These are phyloP conservation scores for Manihot esculenta DNA, from an alignment of 441 rosid genomes.

Conservation along the genomic window DNA sequence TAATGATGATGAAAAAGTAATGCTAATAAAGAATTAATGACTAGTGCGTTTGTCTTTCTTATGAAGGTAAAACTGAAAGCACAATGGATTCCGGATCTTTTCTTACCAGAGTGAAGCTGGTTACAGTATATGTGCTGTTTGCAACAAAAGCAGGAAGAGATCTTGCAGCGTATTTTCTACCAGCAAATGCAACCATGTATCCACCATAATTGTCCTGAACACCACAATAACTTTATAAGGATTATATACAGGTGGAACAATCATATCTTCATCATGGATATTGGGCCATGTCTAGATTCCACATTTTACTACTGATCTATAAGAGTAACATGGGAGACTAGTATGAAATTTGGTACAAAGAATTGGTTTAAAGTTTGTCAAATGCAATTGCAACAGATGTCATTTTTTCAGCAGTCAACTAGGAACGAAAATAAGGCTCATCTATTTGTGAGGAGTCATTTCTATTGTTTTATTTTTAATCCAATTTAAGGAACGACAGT, in stretches of 20 bases:
- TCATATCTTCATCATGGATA: neutral
- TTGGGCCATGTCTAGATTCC: neutral
- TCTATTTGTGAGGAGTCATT: neutral
- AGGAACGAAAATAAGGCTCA: neutral
- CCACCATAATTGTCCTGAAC: conserved; percentile 66
- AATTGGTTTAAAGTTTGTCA: neutral
- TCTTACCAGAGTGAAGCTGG: conserved; percentile 91
- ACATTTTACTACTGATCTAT: neutral
- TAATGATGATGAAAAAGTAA: no score
- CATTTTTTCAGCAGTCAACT: neutral
- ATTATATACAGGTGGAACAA: neutral
- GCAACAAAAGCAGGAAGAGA: conserved; percentile 80
- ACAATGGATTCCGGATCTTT: conserved; percentile 8
- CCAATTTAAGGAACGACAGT: no score
- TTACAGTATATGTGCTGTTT: conserved; percentile 54
- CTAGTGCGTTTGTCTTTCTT: conserved; percentile 14
- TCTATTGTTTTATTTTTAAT: no score
- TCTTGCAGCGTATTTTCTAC: conserved; percentile 94
- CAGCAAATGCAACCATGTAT: conserved; percentile 94
- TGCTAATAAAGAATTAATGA: no score
- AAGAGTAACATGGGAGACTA: neutral
- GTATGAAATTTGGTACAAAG: neutral
- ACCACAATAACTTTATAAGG: conserved; percentile 8
- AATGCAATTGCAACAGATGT: neutral
- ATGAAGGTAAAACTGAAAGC: conserved; percentile 4